Conservation (phyloP, 2,329 filamentous ascomycete species). For the Xylariaceae sp. region DNA sequence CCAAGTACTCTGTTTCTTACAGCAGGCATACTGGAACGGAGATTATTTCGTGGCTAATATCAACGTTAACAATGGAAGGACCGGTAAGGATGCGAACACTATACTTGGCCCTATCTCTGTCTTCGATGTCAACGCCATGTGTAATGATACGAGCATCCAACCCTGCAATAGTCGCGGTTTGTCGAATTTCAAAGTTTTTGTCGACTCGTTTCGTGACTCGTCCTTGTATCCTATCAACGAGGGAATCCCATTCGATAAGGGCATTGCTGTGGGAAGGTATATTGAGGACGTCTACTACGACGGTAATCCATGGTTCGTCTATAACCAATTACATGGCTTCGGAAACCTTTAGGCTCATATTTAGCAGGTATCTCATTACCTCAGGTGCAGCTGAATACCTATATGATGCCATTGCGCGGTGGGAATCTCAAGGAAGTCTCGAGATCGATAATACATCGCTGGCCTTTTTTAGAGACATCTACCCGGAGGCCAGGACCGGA, state of each 20-base stretch:
- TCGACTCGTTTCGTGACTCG: slow-evolving; percentile 54
- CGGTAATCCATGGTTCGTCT: slow-evolving; percentile 56
- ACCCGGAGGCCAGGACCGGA: slow-evolving; percentile 48
- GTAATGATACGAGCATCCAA: slow-evolving; percentile 58
- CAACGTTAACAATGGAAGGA: slow-evolving; percentile 46
- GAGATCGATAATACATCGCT: slow-evolving; percentile 55
- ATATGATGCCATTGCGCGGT: slow-evolving; percentile 60
- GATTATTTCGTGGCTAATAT: slow-evolving; percentile 59
- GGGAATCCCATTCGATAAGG: slow-evolving; percentile 47
- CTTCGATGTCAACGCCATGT: slow-evolving; percentile 54
- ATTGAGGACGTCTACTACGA: slow-evolving; percentile 56
- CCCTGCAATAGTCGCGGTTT: slow-evolving; percentile 55
- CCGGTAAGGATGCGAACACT: slow-evolving; percentile 60
- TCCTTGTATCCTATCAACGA: slow-evolving; percentile 56
- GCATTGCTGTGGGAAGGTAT: slow-evolving; percentile 50
- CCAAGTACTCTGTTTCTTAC: slow-evolving; percentile 55
- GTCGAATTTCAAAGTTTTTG: slow-evolving; percentile 59
- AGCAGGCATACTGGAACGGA: slow-evolving; percentile 59
- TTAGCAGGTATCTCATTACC: slow-evolving; percentile 50
- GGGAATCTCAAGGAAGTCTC: slow-evolving; percentile 50
- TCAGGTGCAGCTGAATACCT: slow-evolving; percentile 60
- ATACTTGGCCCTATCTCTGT: slow-evolving; percentile 50
- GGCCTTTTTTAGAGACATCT: slow-evolving; percentile 58
- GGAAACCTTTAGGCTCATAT: slow-evolving; percentile 1
- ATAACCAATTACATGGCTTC: background rate